phyloP scores from a whole-genome alignment of 2,329 filamentous ascomycete genomes.

The Trichoderma sp. region DNA sequence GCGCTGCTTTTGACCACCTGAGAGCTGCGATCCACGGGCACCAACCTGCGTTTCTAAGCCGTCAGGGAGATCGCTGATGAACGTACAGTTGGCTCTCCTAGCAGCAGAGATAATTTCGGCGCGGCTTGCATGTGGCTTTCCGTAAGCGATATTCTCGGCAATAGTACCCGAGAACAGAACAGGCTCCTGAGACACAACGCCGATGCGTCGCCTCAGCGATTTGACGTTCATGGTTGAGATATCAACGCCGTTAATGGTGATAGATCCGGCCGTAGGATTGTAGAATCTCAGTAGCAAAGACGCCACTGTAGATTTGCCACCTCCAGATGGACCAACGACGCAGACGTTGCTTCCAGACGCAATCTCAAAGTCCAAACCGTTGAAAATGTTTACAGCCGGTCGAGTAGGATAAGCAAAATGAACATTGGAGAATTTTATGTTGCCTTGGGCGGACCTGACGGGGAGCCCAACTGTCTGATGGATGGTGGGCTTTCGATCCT shows the following conservation, averaged over 20 bases:
- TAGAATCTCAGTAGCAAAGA: conserved; percentile 93
- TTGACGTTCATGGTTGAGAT: conserved; percentile 89
- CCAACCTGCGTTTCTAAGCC: conserved; percentile 94
- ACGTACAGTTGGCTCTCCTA: conserved; percentile 90
- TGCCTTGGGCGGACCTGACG: conserved; percentile 82
- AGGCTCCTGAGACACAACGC: conserved; percentile 93
- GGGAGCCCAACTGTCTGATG: conserved; percentile 80
- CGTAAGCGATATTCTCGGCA: conserved; percentile 86
- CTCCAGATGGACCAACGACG: conserved; percentile 93
- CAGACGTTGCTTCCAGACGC: conserved; percentile 93
- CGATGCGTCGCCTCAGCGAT: conserved; percentile 87
- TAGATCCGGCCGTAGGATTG: conserved; percentile 73
- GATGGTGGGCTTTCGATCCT: conserved; percentile 85
- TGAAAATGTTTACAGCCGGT: conserved; percentile 89
- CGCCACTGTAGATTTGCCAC: conserved; percentile 94
- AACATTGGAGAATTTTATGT: conserved; percentile 85
- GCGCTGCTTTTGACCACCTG: conserved; percentile 94
- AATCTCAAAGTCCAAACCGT: conserved; percentile 85
- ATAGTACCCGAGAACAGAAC: conserved; percentile 87
- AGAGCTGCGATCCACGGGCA: conserved; percentile 88
- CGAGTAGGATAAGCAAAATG: conserved; percentile 91
- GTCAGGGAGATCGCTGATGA: conserved; percentile 95
- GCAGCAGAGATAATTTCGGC: conserved; percentile 85
- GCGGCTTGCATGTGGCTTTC: conserved; percentile 75
- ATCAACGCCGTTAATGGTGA: conserved; percentile 83